A percentile compares a stretch with the other conserved stretches of the same genome.
These are phyloP conservation scores for Kentomonas sorsogonicus DNA, from an alignment of 208 protist species.

Conservation along the genomic window DNA sequence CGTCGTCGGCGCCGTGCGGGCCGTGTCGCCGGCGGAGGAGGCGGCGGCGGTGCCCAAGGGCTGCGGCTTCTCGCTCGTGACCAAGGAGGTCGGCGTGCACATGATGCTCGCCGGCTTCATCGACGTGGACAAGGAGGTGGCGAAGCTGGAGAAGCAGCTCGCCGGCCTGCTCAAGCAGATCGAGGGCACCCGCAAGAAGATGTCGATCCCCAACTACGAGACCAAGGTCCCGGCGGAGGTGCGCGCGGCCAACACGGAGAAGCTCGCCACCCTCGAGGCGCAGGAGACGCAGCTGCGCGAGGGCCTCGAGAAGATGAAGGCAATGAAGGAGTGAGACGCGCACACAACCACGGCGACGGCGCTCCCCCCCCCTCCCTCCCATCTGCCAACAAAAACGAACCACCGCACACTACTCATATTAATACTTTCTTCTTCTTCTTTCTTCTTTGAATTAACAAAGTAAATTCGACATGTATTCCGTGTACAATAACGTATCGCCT, in stretches of 20 bases:
- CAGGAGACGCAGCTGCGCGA: conserved; percentile 63
- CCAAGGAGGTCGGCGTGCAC: conserved; percentile 72
- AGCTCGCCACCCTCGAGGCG: conserved; percentile 58
- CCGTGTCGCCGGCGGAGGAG: conserved; percentile 48
- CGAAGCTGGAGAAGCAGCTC: conserved; percentile 84
- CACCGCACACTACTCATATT: too few species aligned
- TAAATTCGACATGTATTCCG: too few species aligned
- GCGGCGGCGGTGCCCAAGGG: conserved; percentile 56
- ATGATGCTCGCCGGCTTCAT: conserved; percentile 91
- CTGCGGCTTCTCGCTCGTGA: conserved; percentile 84
- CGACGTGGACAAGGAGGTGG: conserved; percentile 85
- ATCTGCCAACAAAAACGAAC: too few species aligned
- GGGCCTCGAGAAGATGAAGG: conserved; percentile 76
- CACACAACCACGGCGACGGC: too few species aligned
- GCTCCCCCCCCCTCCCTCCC: too few species aligned
- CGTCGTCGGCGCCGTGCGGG: conserved; percentile 66
- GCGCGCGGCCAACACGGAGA: conserved; percentile 71
- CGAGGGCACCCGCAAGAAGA: conserved; percentile 82
- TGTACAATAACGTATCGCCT: too few species aligned
- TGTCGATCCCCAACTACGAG: conserved; percentile 85
- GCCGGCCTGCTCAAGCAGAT: conserved; percentile 72
- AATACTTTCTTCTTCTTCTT: too few species aligned
- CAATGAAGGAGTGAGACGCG: conserved; percentile 35
- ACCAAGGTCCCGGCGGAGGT: conserved; percentile 86
- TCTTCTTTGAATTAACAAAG: too few species aligned